Evolutionary conservation across 192 early-diverging fungal genomes (phyloP), one percentile per base, ranked within the genome.

Genomic region (Rhizophlyctis rosea): DNA sequence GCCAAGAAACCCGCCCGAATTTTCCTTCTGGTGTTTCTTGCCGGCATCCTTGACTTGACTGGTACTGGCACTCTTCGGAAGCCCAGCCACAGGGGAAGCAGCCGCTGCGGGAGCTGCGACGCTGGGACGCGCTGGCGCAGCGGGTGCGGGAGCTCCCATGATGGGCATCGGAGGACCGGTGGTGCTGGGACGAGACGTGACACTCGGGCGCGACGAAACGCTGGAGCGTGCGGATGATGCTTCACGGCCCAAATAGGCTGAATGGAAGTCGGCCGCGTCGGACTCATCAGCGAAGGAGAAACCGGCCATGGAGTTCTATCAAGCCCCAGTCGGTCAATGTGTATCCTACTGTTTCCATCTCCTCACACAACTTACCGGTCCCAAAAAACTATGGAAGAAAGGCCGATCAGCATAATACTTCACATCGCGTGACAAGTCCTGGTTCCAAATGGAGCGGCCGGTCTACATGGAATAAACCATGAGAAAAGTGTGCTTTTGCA

Each of bases 261-360:
- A 49, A 50, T 47, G 47, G 60, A 83, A 83, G 2, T 69, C 59
- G 23, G 28, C n/a, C 2, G 81, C 81, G 35, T 83, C 81, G 50
- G 36, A 60, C 51, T 78, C 81, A 47, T 83, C 72, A 9, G 76
- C 76, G 53, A 83, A 83, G 2, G 75, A 78, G 27, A 83, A 60
- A 3, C 78, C 81, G 27, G 68, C 65, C 55, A 78, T 67, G 3
- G 47, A 50, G 21, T 47, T 50, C 65, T 71, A 49, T 24, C 16
- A 60, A 47, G 25, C 57, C 57, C 11, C 47, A 56, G 39, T 59
- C 62, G 34, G 33, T 16, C 54, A 59, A 64, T n/a, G n/a, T n/a
- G n/a, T n/a, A n/a, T n/a, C n/a, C n/a, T n/a, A n/a, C n/a, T 9
- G 33, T 16, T 4, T 25, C 11, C 60, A 13, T 13, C 14, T n/a